A percentile compares a stretch with the other conserved stretches of the same genome.
These are phyloP conservation scores for Russula emetica DNA, from an alignment of 768 basidiomycete genomes.

Conservation along the genomic window DNA sequence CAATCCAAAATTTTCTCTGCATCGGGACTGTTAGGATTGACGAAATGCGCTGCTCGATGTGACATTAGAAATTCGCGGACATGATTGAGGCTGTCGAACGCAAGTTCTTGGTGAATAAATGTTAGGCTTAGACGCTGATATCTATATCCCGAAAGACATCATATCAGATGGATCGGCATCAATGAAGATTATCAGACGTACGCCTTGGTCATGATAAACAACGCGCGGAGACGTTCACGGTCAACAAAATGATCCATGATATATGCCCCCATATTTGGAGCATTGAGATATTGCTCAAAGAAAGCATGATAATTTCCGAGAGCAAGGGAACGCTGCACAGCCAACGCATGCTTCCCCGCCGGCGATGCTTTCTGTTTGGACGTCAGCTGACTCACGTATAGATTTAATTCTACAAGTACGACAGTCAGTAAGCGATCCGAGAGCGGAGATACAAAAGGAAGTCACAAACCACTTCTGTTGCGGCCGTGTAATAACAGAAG, in stretches of 20 bases:
- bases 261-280: slow-evolving; percentile 97
- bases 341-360: slow-evolving; percentile 84
- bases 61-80: slow-evolving; percentile 64
- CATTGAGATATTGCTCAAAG: slow-evolving; percentile 76
- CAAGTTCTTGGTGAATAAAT: slow-evolving; percentile 78
- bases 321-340: slow-evolving; percentile 82
- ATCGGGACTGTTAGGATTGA: slow-evolving; percentile 59
- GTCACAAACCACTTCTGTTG: slow-evolving; percentile 78
- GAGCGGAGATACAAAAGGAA: slow-evolving; percentile 7
- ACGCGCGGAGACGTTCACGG: slow-evolving; percentile 79
- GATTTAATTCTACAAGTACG: slow-evolving; percentile 74
- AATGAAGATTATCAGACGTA: slow-evolving; percentile 43
- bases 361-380: slow-evolving; percentile 76
- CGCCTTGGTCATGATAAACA: slow-evolving; percentile 92
- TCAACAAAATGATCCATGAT: slow-evolving; percentile 99
- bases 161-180: slow-evolving; percentile 3
- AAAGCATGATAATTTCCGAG: slow-evolving; percentile 93
- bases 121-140: slow-evolving; percentile 74
- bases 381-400: slow-evolving; percentile 97
- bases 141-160: slow-evolving; percentile 41
- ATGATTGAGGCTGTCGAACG: slow-evolving; percentile 65
- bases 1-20: slow-evolving; percentile 66
- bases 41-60: slow-evolving; percentile 65
- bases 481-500: slow-evolving; percentile 92
- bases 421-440: slow-evolving; percentile 6